Conservation (phyloP, 176 grass and related monocot species). For the Neostapfia colusana region DNA sequence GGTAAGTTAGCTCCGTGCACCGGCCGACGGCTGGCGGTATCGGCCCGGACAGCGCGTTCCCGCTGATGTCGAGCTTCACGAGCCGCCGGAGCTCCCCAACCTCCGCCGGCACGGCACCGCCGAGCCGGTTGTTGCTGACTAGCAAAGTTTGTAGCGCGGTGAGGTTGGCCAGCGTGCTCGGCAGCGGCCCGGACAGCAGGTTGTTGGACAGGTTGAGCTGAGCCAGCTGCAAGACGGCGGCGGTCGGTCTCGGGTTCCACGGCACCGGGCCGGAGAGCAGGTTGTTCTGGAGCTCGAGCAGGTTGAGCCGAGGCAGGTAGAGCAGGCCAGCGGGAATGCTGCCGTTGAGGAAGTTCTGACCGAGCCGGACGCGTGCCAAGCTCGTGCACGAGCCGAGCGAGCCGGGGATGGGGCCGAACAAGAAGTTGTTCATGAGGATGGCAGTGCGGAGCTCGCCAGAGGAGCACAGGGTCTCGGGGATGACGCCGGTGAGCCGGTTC, state of each 20-base stretch:
- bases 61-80: conserved; percentile 78
- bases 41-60: conserved; percentile 50
- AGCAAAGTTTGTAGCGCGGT: conserved; percentile 72
- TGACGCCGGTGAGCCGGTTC: conserved; percentile 71
- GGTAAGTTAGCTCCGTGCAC: conserved; percentile 76
- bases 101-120: conserved; percentile 47
- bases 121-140: conserved; percentile 57
- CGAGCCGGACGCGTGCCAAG: conserved; percentile 78
- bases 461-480: conserved; percentile 66
- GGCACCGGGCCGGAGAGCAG: conserved; percentile 69
- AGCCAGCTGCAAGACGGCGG: conserved; percentile 44
- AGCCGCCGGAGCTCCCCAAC: conserved; percentile 48
- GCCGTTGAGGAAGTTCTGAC: conserved; percentile 98
- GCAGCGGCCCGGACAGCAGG: conserved; percentile 66
- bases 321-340: conserved; percentile 73
- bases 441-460: conserved; percentile 62
- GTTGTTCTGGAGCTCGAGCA: conserved; percentile 96
- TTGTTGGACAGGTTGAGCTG: conserved; percentile 93
- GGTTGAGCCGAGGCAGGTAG: conserved; percentile 73
- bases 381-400: conserved; percentile 66
- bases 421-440: conserved; percentile 90
- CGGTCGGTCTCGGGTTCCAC: conserved; percentile 31
- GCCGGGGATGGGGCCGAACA: conserved; percentile 78
- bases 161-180: conserved; percentile 55
- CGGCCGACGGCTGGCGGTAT: conserved; percentile 48